These are phyloP conservation scores for Phaeosphaeriaceae sp. DNA, from an alignment of 2,329 filamentous ascomycete species.

Conservation along the genomic window DNA sequence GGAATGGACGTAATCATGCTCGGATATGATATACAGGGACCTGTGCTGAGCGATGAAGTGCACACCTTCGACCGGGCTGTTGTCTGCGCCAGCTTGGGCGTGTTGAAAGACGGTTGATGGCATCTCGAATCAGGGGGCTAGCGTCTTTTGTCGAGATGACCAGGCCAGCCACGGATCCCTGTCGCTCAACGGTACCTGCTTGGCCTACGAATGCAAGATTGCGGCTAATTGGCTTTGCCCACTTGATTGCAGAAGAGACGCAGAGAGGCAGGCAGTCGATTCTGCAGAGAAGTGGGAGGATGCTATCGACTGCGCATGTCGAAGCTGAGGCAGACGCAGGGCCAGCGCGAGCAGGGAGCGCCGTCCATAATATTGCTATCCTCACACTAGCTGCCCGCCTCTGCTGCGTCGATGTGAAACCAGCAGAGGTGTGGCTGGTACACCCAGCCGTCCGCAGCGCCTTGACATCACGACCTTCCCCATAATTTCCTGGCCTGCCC, in stretches of 20 bases:
- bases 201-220: conserved; percentile 6
- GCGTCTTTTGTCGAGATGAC: conserved; percentile 11
- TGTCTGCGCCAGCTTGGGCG: conserved; percentile 13
- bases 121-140: conserved; percentile 15
- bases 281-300: background rate
- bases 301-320: conserved; percentile 2
- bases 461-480: conserved; percentile 13
- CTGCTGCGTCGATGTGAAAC: conserved; percentile 10
- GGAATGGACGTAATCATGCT: conserved; percentile 45
- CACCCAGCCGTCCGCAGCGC: conserved; percentile 8
- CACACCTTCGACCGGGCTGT: conserved; percentile 14
- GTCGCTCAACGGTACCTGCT: conserved; percentile 11
- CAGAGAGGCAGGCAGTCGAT: background rate
- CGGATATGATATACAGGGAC: conserved; percentile 45
- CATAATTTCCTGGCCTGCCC: background rate
- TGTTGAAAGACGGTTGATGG: conserved; percentile 12
- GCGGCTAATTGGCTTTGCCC: conserved; percentile 5
- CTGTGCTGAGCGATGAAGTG: conserved; percentile 30
- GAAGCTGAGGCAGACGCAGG: conserved; percentile 1
- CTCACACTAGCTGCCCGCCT: background rate
- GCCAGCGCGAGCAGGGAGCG: conserved; percentile 4
- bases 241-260: conserved; percentile 3
- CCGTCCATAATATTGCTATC: conserved; percentile 7
- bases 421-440: conserved; percentile 9
- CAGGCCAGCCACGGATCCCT: conserved; percentile 6